A percentile compares a stretch with the other conserved stretches of the same genome.
phyloP scores from a whole-genome alignment of 108 stramenopile species.

The Mayamaea pseudoterrestris region DNA sequence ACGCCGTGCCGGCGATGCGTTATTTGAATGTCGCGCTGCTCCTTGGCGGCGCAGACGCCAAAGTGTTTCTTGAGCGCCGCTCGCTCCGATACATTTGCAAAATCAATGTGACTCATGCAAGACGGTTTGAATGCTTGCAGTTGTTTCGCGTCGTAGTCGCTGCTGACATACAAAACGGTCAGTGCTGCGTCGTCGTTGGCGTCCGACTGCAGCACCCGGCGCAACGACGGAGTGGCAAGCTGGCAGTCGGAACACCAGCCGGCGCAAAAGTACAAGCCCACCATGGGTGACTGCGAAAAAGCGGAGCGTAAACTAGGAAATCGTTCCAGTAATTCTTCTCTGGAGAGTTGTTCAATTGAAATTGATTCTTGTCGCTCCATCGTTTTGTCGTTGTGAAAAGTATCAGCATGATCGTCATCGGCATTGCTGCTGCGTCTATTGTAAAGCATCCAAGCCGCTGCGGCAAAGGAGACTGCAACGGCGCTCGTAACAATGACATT shows the following conservation, averaged over 20 bases:
- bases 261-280: conserved; percentile 21
- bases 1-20: conserved; percentile 24
- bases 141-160: conserved; percentile 14
- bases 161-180: conserved; percentile 27
- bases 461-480: too few species aligned
- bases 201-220: conserved; percentile 3
- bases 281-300: conserved; percentile 10
- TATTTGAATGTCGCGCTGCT: conserved; percentile 9
- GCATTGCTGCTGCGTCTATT: too few species aligned
- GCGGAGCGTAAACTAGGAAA: conserved; percentile 3
- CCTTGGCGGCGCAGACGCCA: conserved; percentile 23
- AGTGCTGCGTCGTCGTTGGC: conserved; percentile 2
- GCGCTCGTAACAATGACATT: too few species aligned
- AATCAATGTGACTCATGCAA: conserved; percentile 9
- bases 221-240: conserved; percentile 10
- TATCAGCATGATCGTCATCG: too few species aligned
- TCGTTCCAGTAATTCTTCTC: too few species aligned
- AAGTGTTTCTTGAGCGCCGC: conserved; percentile 21
- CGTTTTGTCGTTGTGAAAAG: too few species aligned
- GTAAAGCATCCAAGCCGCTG: too few species aligned
- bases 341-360: too few species aligned
- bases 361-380: too few species aligned
- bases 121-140: conserved; percentile 11
- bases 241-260: conserved; percentile 32
- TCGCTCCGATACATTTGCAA: conserved; percentile 18